A percentile compares a stretch with the other conserved stretches of the same genome.
Evolutionary conservation across 345 rosid species (phyloP).

Genomic region (Capsella bursapastoris): DNA sequence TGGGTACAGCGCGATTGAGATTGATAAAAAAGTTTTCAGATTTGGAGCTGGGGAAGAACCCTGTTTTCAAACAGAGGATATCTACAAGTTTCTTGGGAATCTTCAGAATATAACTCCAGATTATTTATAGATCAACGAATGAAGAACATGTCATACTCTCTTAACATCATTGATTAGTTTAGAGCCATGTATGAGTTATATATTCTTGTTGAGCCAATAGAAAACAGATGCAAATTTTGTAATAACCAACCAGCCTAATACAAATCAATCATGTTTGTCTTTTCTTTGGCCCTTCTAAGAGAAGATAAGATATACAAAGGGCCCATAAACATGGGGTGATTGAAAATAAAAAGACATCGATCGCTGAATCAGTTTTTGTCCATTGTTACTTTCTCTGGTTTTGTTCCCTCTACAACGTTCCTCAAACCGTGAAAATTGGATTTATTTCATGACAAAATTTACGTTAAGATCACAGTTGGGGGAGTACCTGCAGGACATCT

Average conservation of each 20-base stretch:
- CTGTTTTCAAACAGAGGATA: slow-evolving; percentile 33
- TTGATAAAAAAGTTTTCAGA: slow-evolving; percentile 40
- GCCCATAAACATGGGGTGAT: slow-evolving; percentile 29
- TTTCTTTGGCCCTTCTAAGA: slow-evolving; percentile 31
- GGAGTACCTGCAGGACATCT: slow-evolving; percentile 85
- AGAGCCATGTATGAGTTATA: slow-evolving; percentile 28
- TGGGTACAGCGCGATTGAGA: slow-evolving; percentile 57
- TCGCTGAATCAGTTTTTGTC: slow-evolving; percentile 31
- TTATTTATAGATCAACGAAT: slow-evolving; percentile 11
- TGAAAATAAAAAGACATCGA: slow-evolving; percentile 15
- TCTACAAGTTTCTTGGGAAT: slow-evolving; percentile 32
- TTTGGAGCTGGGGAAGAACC: slow-evolving; percentile 46
- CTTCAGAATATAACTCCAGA: slow-evolving; percentile 35
- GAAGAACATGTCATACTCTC: slow-evolving; percentile 19
- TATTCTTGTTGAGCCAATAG: neutral
- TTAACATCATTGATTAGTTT: slow-evolving; percentile 1
- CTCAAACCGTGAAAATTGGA: slow-evolving; percentile 38
- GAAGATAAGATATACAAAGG: slow-evolving; percentile 40
- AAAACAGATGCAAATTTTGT: slow-evolving; percentile 21
- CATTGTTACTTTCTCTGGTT: slow-evolving; percentile 30
- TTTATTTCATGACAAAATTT: slow-evolving; percentile 24
- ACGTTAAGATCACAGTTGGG: slow-evolving; percentile 59
- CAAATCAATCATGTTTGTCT: slow-evolving; percentile 14
- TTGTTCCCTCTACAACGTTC: slow-evolving; percentile 44
- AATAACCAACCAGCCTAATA: slow-evolving; percentile 36